Evolutionary conservation across 345 rosid species (phyloP).

Genomic region (Iberis pinnata): DNA sequence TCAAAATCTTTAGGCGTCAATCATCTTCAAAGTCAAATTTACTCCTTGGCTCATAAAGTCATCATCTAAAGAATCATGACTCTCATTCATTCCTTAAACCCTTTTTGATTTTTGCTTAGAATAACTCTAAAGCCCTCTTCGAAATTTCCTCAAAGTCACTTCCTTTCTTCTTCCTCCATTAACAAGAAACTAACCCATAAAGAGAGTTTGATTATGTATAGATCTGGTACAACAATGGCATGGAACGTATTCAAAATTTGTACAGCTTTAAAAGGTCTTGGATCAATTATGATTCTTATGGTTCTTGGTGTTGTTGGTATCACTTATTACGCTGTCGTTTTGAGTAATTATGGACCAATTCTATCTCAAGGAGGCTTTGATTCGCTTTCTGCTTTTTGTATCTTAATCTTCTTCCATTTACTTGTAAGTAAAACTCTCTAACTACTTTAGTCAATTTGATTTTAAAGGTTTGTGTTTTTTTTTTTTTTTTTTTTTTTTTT

Average conservation of each 20-base stretch:
- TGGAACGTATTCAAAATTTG: conserved; percentile 82
- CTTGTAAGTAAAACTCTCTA: conserved; percentile 42
- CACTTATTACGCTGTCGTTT: conserved; percentile 70
- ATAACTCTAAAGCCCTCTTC: too few relatives aligned
- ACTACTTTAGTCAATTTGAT: background rate
- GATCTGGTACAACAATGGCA: conserved; percentile 74
- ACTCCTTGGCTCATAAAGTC: conserved; percentile 7
- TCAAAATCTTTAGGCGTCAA: conserved; percentile 17
- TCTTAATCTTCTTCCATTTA: conserved; percentile 69
- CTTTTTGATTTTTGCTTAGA: background rate
- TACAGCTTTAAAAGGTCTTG: conserved; percentile 63
- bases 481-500: too few relatives aligned
- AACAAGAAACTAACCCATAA: conserved; percentile 1
- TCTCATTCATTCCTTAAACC: conserved; percentile 13
- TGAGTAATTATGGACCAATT: conserved; percentile 58
- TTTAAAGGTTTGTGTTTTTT: too few relatives aligned
- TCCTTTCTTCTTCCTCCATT: background rate
- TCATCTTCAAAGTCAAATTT: background rate
- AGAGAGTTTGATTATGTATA: conserved; percentile 37
- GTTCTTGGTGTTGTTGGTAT: conserved; percentile 76
- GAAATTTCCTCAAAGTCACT: too few relatives aligned
- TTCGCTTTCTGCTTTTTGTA: conserved; percentile 39
- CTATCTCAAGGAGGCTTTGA: conserved; percentile 46
- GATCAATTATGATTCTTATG: conserved; percentile 67
- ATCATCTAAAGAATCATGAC: conserved; percentile 7